These are phyloP conservation scores for Euphorbia pulcherrima DNA, from an alignment of 345 rosid species.

Conservation along the genomic window DNA sequence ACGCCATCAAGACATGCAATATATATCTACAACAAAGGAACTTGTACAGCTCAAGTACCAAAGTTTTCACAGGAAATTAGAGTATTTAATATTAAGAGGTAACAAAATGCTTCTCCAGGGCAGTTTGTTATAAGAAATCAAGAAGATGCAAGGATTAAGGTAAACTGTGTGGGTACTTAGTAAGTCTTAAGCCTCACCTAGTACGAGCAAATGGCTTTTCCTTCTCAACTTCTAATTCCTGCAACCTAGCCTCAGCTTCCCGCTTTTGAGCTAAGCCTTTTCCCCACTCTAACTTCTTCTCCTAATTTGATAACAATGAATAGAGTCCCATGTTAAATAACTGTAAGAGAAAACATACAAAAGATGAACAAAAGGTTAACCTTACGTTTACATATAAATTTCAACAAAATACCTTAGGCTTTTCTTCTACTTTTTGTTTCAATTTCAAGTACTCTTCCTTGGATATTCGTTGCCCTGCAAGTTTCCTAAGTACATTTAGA, in stretches of 20 bases:
- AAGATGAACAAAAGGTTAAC: neutral
- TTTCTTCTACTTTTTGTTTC: slow-evolving; percentile 53
- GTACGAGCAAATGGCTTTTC: slow-evolving; percentile 87
- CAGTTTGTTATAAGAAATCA: neutral
- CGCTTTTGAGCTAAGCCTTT: slow-evolving; percentile 94
- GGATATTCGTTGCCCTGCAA: slow-evolving; percentile 64
- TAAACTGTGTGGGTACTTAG: neutral
- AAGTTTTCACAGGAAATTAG: neutral
- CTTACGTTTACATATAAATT: neutral
- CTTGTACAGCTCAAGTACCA: neutral
- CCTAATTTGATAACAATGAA: slow-evolving; percentile 39
- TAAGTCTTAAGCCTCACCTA: slow-evolving; percentile 40
- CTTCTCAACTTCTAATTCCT: slow-evolving; percentile 77
- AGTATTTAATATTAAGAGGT: neutral
- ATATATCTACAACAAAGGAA: neutral
- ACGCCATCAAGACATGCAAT: neutral
- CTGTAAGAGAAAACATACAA: neutral
- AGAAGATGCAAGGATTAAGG: neutral
- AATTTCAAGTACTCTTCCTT: slow-evolving; percentile 62
- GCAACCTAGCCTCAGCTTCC: slow-evolving; percentile 68
- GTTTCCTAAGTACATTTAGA: slow-evolving; percentile 12
- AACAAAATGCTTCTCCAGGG: neutral
- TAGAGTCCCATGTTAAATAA: neutral
- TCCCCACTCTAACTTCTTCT: slow-evolving; percentile 90
- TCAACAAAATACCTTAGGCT: slow-evolving; percentile 54